These are phyloP conservation scores for Erythrophleum fordii DNA, from an alignment of 306 rosid species.

Conservation along the genomic window DNA sequence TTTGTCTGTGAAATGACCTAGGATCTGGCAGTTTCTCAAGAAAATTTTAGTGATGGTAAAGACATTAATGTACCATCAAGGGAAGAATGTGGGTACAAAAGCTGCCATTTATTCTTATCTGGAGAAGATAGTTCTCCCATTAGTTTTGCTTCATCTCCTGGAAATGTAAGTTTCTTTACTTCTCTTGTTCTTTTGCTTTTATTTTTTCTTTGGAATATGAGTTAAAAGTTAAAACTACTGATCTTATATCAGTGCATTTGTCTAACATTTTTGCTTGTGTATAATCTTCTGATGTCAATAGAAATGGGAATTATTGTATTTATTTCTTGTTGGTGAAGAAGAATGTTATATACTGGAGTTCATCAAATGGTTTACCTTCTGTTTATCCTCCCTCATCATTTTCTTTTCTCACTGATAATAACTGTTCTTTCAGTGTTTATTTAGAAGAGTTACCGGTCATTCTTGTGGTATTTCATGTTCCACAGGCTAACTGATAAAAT, in stretches of 20 bases:
- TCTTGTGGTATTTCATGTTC: constrained; percentile 10
- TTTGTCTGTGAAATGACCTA: constrained; percentile 43
- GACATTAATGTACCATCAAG: constrained; percentile 47
- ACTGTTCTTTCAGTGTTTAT: not conserved
- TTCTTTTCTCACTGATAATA: constrained; percentile 4
- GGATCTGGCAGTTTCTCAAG: constrained; percentile 48
- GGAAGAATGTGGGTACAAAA: constrained; percentile 58
- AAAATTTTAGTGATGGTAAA: constrained; percentile 32
- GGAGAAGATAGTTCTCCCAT: constrained; percentile 61
- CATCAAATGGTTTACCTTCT: constrained; percentile 4
- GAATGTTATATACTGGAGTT: not conserved
- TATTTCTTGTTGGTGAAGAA: constrained; percentile 7
- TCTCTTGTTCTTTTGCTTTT: not conserved
- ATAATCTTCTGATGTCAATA: constrained; percentile 20
- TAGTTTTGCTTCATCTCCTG: constrained; percentile 60
- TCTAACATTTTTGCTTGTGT: constrained; percentile 15
- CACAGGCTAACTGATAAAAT: not conserved
- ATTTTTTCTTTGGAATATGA: not conserved
- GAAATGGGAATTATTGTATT: not conserved
- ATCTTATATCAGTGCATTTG: constrained; percentile 2
- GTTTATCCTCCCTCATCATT: not conserved
- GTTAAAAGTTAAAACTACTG: constrained; percentile 1
- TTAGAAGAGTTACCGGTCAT: constrained; percentile 1
- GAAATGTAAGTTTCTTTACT: constrained; percentile 59
- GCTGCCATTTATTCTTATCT: constrained; percentile 68